Evolutionary conservation across 352 stramenopile genomes (phyloP).

Genomic region (Phytophthora syringae): DNA sequence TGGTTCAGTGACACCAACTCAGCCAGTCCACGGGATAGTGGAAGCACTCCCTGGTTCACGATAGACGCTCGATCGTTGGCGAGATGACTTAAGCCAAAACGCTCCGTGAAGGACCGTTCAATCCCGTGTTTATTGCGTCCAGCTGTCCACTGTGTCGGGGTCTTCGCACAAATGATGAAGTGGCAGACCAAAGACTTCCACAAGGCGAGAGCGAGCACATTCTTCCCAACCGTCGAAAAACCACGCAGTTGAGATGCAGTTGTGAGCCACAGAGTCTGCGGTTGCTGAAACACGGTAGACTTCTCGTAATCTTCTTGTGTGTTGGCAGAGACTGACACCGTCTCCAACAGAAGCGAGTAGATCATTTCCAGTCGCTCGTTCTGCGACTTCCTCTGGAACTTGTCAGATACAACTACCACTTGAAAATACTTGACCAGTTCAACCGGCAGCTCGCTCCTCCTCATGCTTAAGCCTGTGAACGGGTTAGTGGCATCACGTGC

Average conservation of each 20-base stretch:
- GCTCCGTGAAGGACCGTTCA: slow-evolving; percentile 51
- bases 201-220: slow-evolving; percentile 46
- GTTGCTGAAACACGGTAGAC: slow-evolving; percentile 10
- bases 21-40: slow-evolving; percentile 41
- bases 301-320: slow-evolving; percentile 2
- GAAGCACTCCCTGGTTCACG: slow-evolving; percentile 43
- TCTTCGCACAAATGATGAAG: slow-evolving; percentile 56
- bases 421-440: slow-evolving; percentile 51
- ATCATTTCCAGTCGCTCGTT: slow-evolving; percentile 54
- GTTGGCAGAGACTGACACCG: slow-evolving; percentile 4
- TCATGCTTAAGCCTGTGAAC: slow-evolving; percentile 33
- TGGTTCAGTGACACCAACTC: slow-evolving; percentile 54
- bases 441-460: slow-evolving; percentile 38
- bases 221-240: slow-evolving; percentile 41
- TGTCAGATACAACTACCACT: slow-evolving; percentile 55
- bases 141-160: slow-evolving; percentile 47
- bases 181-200: slow-evolving; percentile 54
- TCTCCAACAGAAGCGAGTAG: slow-evolving; percentile 41
- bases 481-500: slow-evolving; percentile 49
- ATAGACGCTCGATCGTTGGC: slow-evolving; percentile 53
- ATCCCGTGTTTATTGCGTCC: slow-evolving; percentile 22
- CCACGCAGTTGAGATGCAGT: slow-evolving; percentile 30
- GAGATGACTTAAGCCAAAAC: slow-evolving; percentile 61
- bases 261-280: slow-evolving; percentile 3
- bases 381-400: slow-evolving; percentile 55